phyloP scores from a whole-genome alignment of 73 alveolate species.

The Paramecium primaurelia region DNA sequence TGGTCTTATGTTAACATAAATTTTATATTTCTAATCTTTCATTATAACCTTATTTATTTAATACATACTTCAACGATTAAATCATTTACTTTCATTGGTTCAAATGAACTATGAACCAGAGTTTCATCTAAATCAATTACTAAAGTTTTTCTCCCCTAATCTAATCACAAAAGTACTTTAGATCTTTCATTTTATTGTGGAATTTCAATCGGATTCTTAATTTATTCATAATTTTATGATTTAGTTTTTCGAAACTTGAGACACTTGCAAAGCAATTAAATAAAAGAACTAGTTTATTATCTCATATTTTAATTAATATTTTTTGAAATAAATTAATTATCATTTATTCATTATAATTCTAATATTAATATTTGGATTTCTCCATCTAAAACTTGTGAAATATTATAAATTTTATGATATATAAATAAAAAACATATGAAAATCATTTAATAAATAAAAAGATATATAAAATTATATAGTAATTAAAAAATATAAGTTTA shows the following conservation, averaged over 20 bases:
- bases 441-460: no score
- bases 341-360: background rate
- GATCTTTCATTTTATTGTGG: background rate
- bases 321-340: background rate
- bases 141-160: constrained; percentile 68
- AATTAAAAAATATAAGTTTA: no score
- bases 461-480: no score
- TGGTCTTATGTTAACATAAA: constrained; percentile 60
- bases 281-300: background rate
- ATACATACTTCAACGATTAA: constrained; percentile 42
- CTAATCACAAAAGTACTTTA: background rate
- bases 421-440: no score
- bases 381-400: background rate
- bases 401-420: no score
- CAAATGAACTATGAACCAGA: constrained; percentile 68
- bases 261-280: background rate
- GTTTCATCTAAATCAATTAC: constrained; percentile 73
- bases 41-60: background rate
- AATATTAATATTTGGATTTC: background rate
- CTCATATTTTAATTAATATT: background rate
- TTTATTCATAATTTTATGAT: background rate
- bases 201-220: background rate
- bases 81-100: constrained; percentile 43
- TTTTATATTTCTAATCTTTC: constrained; percentile 15
- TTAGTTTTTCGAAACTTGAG: background rate